phyloP scores from a whole-genome alignment of 768 basidiomycete genomes.

The Cystofilobasidium bisporidii region DNA sequence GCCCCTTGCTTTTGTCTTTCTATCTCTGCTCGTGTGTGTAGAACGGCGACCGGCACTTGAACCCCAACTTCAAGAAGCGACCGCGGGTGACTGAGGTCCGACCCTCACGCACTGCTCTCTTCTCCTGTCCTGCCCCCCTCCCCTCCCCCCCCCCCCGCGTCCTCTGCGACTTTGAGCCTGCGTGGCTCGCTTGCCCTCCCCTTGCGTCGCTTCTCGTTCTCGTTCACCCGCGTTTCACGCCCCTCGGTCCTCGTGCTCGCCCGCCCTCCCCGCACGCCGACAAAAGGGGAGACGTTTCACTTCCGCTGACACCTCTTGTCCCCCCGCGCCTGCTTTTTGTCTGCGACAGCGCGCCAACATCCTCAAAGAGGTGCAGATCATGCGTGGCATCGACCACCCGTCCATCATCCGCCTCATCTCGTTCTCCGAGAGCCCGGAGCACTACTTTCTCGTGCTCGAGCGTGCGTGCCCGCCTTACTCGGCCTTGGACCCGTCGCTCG shows the following conservation, averaged over 20 bases:
- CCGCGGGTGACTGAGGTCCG: slow-evolving; percentile 87
- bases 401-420: slow-evolving; percentile 81
- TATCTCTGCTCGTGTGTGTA: slow-evolving; percentile 37
- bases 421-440: slow-evolving; percentile 83
- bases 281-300: no score
- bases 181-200: background rate
- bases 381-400: slow-evolving; percentile 90
- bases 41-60: slow-evolving; percentile 88
- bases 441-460: slow-evolving; percentile 91
- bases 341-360: slow-evolving; percentile 79
- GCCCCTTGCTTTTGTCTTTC: slow-evolving; percentile 33
- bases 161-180: background rate
- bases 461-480: slow-evolving; percentile 46
- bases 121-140: slow-evolving; percentile 6
- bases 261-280: no score
- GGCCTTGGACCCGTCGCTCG: background rate
- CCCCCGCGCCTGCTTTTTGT: background rate
- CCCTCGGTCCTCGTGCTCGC: no score
- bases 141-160: background rate
- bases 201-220: slow-evolving; percentile 1
- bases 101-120: slow-evolving; percentile 3
- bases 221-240: no score
- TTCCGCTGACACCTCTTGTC: slow-evolving; percentile 27
- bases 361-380: slow-evolving; percentile 99
- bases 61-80: slow-evolving; percentile 88